phyloP scores from a whole-genome alignment of 2,329 filamentous ascomycete species.

The Aspergillus caelatus region DNA sequence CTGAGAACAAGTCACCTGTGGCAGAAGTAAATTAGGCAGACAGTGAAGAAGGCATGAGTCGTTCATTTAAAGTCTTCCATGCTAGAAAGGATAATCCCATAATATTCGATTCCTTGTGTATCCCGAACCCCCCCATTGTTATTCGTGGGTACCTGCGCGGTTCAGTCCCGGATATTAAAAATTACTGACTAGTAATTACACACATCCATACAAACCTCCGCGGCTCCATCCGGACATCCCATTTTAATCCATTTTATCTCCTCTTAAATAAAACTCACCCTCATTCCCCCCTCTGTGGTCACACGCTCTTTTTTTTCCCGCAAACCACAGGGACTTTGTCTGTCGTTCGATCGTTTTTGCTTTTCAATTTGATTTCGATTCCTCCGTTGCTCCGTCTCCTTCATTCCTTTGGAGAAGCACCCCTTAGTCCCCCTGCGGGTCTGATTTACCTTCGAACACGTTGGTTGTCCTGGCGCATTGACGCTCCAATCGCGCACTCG shows the following conservation, averaged over 20 bases:
- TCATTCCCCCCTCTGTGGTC: conserved; percentile 8
- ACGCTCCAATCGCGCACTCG: conserved; percentile 15
- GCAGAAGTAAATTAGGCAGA: not conserved
- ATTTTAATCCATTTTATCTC: not conserved
- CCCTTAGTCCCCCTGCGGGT: conserved; percentile 7
- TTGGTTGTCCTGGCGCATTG: conserved; percentile 14
- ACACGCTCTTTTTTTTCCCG: conserved; percentile 10
- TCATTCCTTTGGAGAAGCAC: conserved; percentile 21
- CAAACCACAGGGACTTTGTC: not conserved
- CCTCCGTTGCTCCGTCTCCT: conserved; percentile 13
- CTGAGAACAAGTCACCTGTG: not conserved
- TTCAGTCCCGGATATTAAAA: not conserved
- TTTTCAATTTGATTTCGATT: conserved; percentile 1
- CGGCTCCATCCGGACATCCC: not conserved
- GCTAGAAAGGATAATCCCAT: too few species aligned
- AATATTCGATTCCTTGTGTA: too few species aligned
- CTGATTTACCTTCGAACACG: conserved; percentile 9
- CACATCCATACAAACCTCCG: not conserved
- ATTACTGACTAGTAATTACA: not conserved
- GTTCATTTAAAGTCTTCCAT: too few species aligned
- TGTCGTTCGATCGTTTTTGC: conserved; percentile 1
- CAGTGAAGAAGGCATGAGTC: too few species aligned
- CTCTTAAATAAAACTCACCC: not conserved
- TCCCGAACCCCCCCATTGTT: not conserved
- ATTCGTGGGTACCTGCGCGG: not conserved